Evolutionary conservation across 768 basidiomycete genomes (phyloP).

Genomic region (Amanita molliuscula): DNA sequence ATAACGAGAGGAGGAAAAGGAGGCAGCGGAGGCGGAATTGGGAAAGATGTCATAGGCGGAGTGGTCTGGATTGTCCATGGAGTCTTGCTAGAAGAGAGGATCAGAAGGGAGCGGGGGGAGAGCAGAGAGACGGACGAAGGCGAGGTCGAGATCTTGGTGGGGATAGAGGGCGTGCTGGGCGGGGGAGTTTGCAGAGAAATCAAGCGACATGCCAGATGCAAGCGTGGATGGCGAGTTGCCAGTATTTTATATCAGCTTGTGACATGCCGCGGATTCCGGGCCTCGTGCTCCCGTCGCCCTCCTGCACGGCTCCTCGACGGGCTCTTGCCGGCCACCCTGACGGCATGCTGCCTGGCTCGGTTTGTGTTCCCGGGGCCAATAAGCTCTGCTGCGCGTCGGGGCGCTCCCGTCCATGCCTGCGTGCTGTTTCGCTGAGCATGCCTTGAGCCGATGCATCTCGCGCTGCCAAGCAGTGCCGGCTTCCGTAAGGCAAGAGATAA

Average conservation of each 20-base stretch:
- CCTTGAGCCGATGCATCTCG: too few species aligned
- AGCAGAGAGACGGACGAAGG: slow-evolving; percentile 31
- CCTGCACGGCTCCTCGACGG: slow-evolving; percentile 19
- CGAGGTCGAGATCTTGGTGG: slow-evolving; percentile 47
- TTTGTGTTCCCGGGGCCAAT: slow-evolving; percentile 4
- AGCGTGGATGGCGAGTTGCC: neutral
- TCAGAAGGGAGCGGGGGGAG: slow-evolving; percentile 19
- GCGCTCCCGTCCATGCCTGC: neutral
- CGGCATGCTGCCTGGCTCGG: slow-evolving; percentile 5
- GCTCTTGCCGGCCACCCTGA: slow-evolving; percentile 3
- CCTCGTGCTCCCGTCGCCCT: slow-evolving; percentile 15
- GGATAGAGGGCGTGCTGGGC: slow-evolving; percentile 44
- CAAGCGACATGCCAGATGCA: slow-evolving; percentile 31
- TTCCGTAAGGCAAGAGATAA: neutral
- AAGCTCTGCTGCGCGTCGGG: neutral
- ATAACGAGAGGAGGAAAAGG: slow-evolving; percentile 52
- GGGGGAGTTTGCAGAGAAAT: slow-evolving; percentile 31
- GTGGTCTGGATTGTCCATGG: slow-evolving; percentile 46
- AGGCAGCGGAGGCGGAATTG: slow-evolving; percentile 24
- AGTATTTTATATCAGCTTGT: slow-evolving; percentile 4
- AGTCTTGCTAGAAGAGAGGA: slow-evolving; percentile 34
- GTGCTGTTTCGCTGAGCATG: neutral
- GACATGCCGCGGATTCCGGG: slow-evolving; percentile 21
- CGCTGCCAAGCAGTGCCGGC: slow-evolving; percentile 1
- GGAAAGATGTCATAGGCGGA: slow-evolving; percentile 57